These are phyloP conservation scores for Aciculosporium take DNA, from an alignment of 2,329 filamentous ascomycete species.

Conservation along the genomic window DNA sequence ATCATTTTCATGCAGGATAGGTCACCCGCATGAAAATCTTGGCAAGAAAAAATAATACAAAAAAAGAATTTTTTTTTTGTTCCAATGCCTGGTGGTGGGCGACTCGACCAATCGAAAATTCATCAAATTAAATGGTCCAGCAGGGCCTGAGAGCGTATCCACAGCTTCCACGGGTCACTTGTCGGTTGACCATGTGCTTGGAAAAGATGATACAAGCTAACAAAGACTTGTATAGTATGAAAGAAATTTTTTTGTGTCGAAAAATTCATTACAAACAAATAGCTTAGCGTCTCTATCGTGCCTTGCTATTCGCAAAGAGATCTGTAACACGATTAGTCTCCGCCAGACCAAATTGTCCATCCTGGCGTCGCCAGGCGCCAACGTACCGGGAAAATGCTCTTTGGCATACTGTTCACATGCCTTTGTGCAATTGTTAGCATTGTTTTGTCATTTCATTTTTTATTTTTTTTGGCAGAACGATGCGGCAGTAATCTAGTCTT, in stretches of 20 bases:
- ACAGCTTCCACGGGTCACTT: background rate
- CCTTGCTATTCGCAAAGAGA: slow-evolving; percentile 24
- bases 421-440: slow-evolving; percentile 11
- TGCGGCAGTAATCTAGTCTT: slow-evolving; percentile 7
- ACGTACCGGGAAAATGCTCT: slow-evolving; percentile 63
- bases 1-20: background rate
- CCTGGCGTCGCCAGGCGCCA: slow-evolving; percentile 2
- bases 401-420: slow-evolving; percentile 74
- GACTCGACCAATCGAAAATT: background rate
- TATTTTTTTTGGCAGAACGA: too few species aligned
- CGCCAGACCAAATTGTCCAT: background rate
- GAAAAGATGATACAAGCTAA: background rate
- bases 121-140: background rate
- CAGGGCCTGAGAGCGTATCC: background rate
- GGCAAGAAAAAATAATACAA: background rate
- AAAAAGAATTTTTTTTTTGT: background rate
- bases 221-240: background rate
- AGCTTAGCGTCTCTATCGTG: slow-evolving; percentile 17
- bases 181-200: too few species aligned
- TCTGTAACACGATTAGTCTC: slow-evolving; percentile 19
- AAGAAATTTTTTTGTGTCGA: background rate
- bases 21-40: background rate
- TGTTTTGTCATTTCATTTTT: background rate
- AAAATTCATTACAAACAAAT: background rate
- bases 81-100: background rate